A percentile compares a stretch with the other conserved stretches of the same genome.
phyloP scores from a whole-genome alignment of 2,329 filamentous ascomycete species.

The Neonectria hederae region DNA sequence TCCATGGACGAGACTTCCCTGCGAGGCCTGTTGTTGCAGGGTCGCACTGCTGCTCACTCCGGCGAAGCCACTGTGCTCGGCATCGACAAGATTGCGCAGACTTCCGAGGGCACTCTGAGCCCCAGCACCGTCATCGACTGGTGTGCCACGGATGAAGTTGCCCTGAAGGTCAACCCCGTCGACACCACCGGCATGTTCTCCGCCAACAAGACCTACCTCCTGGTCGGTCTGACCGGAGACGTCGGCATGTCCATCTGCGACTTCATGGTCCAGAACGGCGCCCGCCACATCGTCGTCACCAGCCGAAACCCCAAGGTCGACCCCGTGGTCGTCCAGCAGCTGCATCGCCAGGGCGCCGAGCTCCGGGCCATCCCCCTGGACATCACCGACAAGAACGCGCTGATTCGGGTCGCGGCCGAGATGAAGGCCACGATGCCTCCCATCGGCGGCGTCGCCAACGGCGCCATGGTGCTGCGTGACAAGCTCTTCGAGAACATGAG shows the following conservation, averaged over 20 bases:
- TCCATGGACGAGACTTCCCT: neutral
- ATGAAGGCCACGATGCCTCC: neutral
- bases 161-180: neutral
- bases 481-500: neutral
- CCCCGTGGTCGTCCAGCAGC: neutral
- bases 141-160: neutral
- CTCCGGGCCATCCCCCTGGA: neutral
- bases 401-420: neutral
- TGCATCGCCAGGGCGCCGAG: neutral
- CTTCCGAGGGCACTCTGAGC: neutral
- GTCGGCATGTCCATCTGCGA: constrained; percentile 50
- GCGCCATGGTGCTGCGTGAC: neutral
- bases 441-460: neutral
- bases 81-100: neutral
- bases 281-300: constrained; percentile 49
- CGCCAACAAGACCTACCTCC: constrained; percentile 44
- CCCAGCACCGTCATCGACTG: neutral
- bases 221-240: constrained; percentile 46
- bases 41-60: neutral
- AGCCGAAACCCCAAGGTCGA: constrained; percentile 51
- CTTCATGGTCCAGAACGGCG: constrained; percentile 53
- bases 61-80: neutral
- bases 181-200: constrained; percentile 29
- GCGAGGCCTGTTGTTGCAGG: neutral
- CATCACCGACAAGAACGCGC: neutral